phyloP scores from a whole-genome alignment of 495 filamentous ascomycete species.

The Poronia punctata region DNA sequence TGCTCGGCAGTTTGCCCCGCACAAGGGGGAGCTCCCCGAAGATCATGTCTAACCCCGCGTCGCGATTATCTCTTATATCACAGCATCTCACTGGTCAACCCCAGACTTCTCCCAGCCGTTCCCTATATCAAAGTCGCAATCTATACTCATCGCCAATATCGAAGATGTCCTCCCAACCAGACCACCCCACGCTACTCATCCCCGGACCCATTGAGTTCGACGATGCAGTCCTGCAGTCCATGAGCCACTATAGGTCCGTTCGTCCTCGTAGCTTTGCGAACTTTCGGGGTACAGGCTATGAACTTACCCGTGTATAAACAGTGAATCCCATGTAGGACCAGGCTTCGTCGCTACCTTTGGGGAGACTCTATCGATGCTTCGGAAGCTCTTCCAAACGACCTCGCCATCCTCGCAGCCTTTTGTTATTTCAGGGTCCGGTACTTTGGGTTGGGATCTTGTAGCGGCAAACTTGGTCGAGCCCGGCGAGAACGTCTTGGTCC shows the following conservation, averaged over 20 bases:
- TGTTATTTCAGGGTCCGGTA: slow-evolving; percentile 88
- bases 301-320: too few relatives aligned
- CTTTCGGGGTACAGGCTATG: too few relatives aligned
- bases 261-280: not conserved
- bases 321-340: slow-evolving; percentile 85
- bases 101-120: slow-evolving; percentile 49
- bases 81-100: slow-evolving; percentile 61
- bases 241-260: slow-evolving; percentile 89
- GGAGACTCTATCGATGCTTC: slow-evolving; percentile 78
- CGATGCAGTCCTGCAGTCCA: slow-evolving; percentile 89
- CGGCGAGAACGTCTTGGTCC: slow-evolving; percentile 83
- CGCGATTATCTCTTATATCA: slow-evolving; percentile 72
- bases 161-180: slow-evolving; percentile 73
- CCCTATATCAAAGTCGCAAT: slow-evolving; percentile 26
- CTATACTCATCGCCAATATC: slow-evolving; percentile 20
- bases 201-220: slow-evolving; percentile 98
- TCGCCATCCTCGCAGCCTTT: slow-evolving; percentile 81
- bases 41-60: slow-evolving; percentile 47
- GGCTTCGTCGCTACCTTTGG: slow-evolving; percentile 87
- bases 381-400: slow-evolving; percentile 87
- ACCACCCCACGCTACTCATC: slow-evolving; percentile 80
- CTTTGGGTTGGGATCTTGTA: slow-evolving; percentile 92
- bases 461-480: slow-evolving; percentile 82
- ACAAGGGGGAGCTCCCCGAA: slow-evolving; percentile 15
- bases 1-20: slow-evolving; percentile 38